Conservation (phyloP, 1,284 basidiomycete genomes). For the Tremellales sp. region DNA sequence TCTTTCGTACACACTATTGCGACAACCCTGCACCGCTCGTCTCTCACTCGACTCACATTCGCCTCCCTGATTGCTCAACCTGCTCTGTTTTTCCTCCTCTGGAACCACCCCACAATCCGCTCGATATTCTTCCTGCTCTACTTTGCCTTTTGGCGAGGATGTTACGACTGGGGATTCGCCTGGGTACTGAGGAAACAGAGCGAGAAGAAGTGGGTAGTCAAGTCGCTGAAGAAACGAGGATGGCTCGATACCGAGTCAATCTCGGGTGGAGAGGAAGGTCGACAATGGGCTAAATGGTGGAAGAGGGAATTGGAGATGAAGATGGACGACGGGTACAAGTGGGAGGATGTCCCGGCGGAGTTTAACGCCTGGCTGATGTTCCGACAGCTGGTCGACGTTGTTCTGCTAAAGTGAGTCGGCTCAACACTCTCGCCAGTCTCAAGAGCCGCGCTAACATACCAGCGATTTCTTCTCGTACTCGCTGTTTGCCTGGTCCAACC, state of each 20-base stretch:
- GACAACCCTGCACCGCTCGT: constrained; percentile 83
- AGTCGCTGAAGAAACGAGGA: constrained; percentile 68
- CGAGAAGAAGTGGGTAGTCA: constrained; percentile 88
- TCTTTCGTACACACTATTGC: constrained; percentile 89
- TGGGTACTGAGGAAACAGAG: constrained; percentile 92
- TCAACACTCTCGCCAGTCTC: neutral
- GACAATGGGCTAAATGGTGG: constrained; percentile 70
- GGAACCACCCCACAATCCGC: constrained; percentile 53
- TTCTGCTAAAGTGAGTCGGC: constrained; percentile 86
- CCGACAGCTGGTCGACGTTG: constrained; percentile 77
- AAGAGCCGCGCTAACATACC: constrained; percentile 1
- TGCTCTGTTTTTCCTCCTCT: constrained; percentile 65
- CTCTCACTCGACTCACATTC: constrained; percentile 83
- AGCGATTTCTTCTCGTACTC: constrained; percentile 94
- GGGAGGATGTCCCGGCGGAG: constrained; percentile 61
- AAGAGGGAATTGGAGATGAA: constrained; percentile 79
- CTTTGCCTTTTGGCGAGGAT: constrained; percentile 88
- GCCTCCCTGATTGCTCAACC: constrained; percentile 73
- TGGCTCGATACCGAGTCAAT: constrained; percentile 66
- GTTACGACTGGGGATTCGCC: constrained; percentile 90
- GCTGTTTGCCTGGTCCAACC: constrained; percentile 89
- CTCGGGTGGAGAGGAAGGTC: constrained; percentile 55
- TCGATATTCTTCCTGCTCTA: constrained; percentile 46
- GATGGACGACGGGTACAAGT: constrained; percentile 88
- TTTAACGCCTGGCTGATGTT: constrained; percentile 52